Base-by-base conservation (phyloP, 495 filamentous ascomycete species). In the Tuber aestivum region DNA sequence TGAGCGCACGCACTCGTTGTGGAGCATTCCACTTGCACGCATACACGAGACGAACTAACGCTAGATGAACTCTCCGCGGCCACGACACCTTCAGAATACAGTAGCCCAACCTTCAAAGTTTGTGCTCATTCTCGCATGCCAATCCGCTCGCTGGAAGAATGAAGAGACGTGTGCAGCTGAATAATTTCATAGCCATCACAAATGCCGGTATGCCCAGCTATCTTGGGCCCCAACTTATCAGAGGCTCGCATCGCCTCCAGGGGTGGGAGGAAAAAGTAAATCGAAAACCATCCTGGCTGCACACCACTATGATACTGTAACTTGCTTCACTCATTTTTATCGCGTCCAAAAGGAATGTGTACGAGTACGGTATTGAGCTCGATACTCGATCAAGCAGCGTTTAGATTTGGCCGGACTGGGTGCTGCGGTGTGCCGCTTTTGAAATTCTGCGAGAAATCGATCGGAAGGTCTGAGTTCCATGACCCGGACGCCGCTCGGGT, bases 371-470 rank as follows among this genome's bases (percentile, higher is more conserved):
- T n/a, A 70, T 48, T 40, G 44, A 70, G 72, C 72, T 72, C 27
- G 35, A 27, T 18, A 1, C 56, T 65, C 56, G 32, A 35, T 35
- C 27, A 32, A 65, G 56, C 56, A 65, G 56, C 27, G 27, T 65
- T 65, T 27, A 27, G 32, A 35, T 65, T 65, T 65, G 56, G 56
- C 27, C 56, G 27, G 12, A 74, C 73, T 71, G 48, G 41, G 50
- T 71, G 41, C 69, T 74, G 50, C 27, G 69, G 71, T 73, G 68
- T 35, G 70, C 69, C 70, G 56, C 50, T 75, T 79, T 70, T 45
- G 48, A 71, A 71, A 45, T 72, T 27, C 77, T 72, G 77, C 69
- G 38, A 21, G 76, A 56, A 79, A 79, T 79, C 75, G 77, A 74
- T 79, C 76, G 72, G 65, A 72, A 35, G 35, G 3, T 65, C 35